Evolutionary conservation across 108 stramenopile species (phyloP), one percentile per base, ranked within the genome.

Genomic region (Stephanodiscus triporus): DNA sequence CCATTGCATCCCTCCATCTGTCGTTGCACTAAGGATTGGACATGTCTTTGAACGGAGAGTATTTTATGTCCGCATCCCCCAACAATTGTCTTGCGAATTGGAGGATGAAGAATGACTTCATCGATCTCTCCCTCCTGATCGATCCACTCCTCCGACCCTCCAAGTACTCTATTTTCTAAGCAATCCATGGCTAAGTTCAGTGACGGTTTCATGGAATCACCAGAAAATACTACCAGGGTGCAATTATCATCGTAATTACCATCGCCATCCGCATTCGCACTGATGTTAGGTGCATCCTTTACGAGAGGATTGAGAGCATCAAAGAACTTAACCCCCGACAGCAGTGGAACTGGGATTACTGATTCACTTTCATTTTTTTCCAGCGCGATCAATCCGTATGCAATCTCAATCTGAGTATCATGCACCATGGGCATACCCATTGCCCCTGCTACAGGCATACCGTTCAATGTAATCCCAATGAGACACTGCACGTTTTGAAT

Each of bases 401-500:
- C 78, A 62, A 79, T 57, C 59, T 79, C 72, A 59, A 68, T 73
- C 27, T 58, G 23, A 54, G 63, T 23, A 29, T 79, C 81, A 63
- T 70, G 43, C 11, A 84, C 79, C 71, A 94, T 89, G 14, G 93
- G 93, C 59, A 91, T 56, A 9, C 90, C 90, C 22, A 94, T 82
- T 27, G 85, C 89, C 22, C 93, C 93, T 6, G 80, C 89, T 29
- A 91, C 66, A 8, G 93, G 79, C 38, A 75, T 62, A 24, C 80
- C 72, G 48, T 89, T 79, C 20, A 78, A 36, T 20, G 86, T 85
- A 67, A 91, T 83, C 6, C 93, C 93, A 68, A 94, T 86, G 23
- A 94, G 70, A 50, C 86, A 89, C 62, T 86, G 89, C 11, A 88
- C 89, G 63, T 89, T 91, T 45, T 81, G 77, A 27, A 94, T 70